Base-by-base conservation (phyloP, 2,329 filamentous ascomycete species). In the Raffaelea albimanens region DNA sequence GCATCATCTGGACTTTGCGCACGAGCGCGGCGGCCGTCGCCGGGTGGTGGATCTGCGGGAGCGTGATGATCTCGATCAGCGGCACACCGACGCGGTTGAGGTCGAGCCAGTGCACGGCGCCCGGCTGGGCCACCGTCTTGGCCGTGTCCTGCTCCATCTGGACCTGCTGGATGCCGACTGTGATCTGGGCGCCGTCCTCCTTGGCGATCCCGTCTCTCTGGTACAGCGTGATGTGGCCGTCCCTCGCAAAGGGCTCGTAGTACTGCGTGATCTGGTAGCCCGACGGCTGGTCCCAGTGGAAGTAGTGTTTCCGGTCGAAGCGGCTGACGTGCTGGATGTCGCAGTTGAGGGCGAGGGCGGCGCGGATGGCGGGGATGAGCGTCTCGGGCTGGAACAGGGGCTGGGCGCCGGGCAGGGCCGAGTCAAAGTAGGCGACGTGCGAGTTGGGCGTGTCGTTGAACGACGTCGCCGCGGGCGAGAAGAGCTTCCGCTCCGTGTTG, bases 251-350 rank as follows among this genome's bases (percentile, higher is more conserved):
- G 0, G 81, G 80, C 49, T 80, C 70, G 63, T 97, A 96, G 68
- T 91, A 97, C 61, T 98, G 93, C 2, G 93, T 98, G 53, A 98
- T 95, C 64, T 98, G 93, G 64, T 98, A 98, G 0, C 93, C 93
- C 0, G 87, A 78, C 1, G 93, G 93, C 65, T 98, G 93, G 64
- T 98, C 93, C 78, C 93, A 95, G 71, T 96, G 95, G 66, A 98
- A 97, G 67, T 98, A 98, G 65, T 98, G 93, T 64, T 98, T 98
- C 53, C 93, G 77, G 65, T 98, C 93, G 67, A 96, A 98, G 46
- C 79, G 80, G 63, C 89, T 95, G 56, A 78, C 74, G 1, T 67
- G 71, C 60, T 94, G 85, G 45, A 97, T 76, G 2, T 81, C 68
- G 64, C 93, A 97, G 49, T 83, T 78, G 40, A 98, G 71, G 0